These are phyloP conservation scores for Leccinum fibrillosum DNA, from an alignment of 768 basidiomycete genomes.

Conservation along the genomic window DNA sequence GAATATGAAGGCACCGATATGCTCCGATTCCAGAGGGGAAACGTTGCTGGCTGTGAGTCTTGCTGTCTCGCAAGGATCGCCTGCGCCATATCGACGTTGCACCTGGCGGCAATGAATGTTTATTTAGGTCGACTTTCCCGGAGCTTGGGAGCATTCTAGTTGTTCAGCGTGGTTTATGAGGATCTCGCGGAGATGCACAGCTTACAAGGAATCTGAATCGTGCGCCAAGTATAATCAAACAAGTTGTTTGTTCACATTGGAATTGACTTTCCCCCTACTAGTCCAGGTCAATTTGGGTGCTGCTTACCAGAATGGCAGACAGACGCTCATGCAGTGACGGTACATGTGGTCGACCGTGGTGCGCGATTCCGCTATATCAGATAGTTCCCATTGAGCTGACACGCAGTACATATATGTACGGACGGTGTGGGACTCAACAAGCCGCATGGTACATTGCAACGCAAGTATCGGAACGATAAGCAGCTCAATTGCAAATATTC, in stretches of 20 bases:
- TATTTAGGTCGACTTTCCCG: background rate
- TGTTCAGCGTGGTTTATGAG: background rate
- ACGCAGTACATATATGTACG: background rate
- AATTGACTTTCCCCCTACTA: background rate
- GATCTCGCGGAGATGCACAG: background rate
- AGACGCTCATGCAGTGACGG: background rate
- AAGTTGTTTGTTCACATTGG: background rate
- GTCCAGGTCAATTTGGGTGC: background rate
- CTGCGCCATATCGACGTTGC: background rate
- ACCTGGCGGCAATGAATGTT: background rate
- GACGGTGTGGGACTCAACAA: background rate
- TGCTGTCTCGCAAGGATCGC: background rate
- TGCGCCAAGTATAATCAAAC: background rate
- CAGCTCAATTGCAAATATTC: background rate
- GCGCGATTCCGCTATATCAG: background rate
- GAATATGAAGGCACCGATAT: background rate
- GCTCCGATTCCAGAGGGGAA: background rate
- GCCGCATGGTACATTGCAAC: background rate
- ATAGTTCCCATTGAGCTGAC: background rate
- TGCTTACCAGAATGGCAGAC: background rate
- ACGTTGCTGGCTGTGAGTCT: background rate
- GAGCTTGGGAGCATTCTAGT: background rate
- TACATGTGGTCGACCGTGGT: background rate
- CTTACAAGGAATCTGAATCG: background rate
- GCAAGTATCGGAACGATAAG: background rate